Base-by-base conservation (phyloP, 1,139 yeast species). In the Ogataea hybrid region DNA sequence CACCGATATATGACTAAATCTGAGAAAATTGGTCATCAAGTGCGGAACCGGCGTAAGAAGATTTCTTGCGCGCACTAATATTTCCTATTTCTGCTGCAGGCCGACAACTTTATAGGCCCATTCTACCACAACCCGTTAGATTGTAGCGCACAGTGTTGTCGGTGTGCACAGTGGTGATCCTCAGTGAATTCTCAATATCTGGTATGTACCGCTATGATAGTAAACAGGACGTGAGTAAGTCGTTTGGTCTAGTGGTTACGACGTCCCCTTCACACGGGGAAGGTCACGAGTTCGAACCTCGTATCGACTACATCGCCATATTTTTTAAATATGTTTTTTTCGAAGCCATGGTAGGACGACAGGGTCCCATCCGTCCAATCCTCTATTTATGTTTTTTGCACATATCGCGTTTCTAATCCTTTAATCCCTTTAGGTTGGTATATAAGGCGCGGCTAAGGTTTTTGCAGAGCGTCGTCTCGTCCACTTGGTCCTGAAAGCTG, bases 271-370 rank as follows among this genome's bases (percentile, higher is more conserved):
- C 61, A 61, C 64, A 61, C 64, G 62, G 63, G 61, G 64, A 60
- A 62, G 66, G 66, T 58, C 66, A 62, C 64, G 66, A 61, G 66
- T 62, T 62, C 66, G 61, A 62, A 58, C 65, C 66, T 61, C 66
- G 64, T 61, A 58, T 56, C 58, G 63, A 62, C 64, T 61, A 62
- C 39, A 38, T 39, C 39, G 32, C 35, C 32, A 15, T 37, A 39
- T 38, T 41, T 50, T 48, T 46, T 41, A 22, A 14, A 23, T n/a
- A 10, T 23, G 10, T 23, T 23, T 23, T 23, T 23, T 2, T 2
- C 3, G 27, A 11, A 11, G 3, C 27, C 11, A 12, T 11, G n/a
- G 12, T 10, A 23, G 27, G 5, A 6, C 20, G 20, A 7, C 20
- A 18, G 2, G n/a, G n/a, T n/a, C n/a, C n/a, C n/a, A n/a, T n/a